Evolutionary conservation across 306 rosid species (phyloP).

Genomic region (Rosa multiflora): DNA sequence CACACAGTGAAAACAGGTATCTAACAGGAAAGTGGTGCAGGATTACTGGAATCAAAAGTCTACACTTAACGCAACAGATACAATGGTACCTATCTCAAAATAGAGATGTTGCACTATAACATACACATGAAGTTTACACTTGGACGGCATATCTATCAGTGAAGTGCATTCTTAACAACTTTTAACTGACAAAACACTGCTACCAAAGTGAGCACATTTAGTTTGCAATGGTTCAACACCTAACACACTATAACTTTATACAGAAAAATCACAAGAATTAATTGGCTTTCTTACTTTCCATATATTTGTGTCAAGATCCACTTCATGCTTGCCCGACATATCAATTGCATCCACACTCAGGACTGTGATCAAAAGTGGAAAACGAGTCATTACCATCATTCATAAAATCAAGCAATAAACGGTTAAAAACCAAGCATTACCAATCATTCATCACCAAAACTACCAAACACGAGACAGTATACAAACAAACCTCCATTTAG

Average conservation of each 20-base stretch:
- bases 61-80: neutral
- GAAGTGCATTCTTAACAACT: neutral
- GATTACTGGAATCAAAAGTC: constrained; percentile 1
- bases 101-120: neutral
- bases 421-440: neutral
- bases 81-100: neutral
- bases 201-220: neutral
- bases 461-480: neutral
- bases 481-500: constrained; percentile 12
- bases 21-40: neutral
- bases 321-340: constrained; percentile 99
- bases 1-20: neutral
- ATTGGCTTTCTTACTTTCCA: constrained; percentile 72
- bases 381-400: neutral
- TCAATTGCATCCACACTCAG: constrained; percentile 93
- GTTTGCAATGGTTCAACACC: neutral
- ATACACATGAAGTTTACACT: neutral
- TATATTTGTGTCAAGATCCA: constrained; percentile 93
- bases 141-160: neutral
- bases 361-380: constrained; percentile 48
- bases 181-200: neutral
- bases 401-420: constrained; percentile 12
- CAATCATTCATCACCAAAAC: neutral
- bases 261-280: neutral
- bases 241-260: neutral